Evolutionary conservation across 2,329 filamentous ascomycete species (phyloP), one percentile per base, ranked within the genome.

Genomic region (Aspergillus luchuensis): DNA sequence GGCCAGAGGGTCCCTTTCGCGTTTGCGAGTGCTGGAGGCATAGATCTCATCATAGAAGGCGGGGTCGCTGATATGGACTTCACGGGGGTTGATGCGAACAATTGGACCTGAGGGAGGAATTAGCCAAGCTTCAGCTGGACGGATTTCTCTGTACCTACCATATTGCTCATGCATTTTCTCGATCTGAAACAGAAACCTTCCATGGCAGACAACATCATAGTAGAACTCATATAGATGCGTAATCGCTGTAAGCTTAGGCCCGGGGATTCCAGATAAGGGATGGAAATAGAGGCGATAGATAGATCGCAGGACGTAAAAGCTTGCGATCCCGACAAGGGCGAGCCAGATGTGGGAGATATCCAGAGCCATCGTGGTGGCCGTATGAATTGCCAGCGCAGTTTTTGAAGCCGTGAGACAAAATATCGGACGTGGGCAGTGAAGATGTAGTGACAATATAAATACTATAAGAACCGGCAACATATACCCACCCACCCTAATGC

Each of bases 31-130:
- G 6, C 48, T 39, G 3, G 49, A 39, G 5, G 61, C 50, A 30
- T 63, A 59, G 33, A 60, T 63, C 10, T 61, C 51, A 8, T 61
- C 56, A 19, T 58, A 55, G 38, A 61, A 61, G 19, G 21, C 3
- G 2, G 49, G 56, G 25, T 61, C 59, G 25, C 11, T 52, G 36
- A 58, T 25, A 47, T 61, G 59, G 5, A 61, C 11, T 39, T 61
- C 56, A 6, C 51, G 59, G 5, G 56, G 56, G 45, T 33, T 61
- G 23, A 61, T 61, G 13, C 59, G 56, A 17, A 61, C 52, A 23
- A 61, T 58, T 5, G 59, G 59, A 17, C 59, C 59, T 61, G 54
- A 43, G 11, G 1, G 23, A 47, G 21, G n/a, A 5, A 2, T 55
- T 7, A 59, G 52, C 13, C 2, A 19, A 53, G 47, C 23, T 38